Conservation (phyloP, 2,329 filamentous ascomycete genomes). For the Microdochium bolleyi region DNA sequence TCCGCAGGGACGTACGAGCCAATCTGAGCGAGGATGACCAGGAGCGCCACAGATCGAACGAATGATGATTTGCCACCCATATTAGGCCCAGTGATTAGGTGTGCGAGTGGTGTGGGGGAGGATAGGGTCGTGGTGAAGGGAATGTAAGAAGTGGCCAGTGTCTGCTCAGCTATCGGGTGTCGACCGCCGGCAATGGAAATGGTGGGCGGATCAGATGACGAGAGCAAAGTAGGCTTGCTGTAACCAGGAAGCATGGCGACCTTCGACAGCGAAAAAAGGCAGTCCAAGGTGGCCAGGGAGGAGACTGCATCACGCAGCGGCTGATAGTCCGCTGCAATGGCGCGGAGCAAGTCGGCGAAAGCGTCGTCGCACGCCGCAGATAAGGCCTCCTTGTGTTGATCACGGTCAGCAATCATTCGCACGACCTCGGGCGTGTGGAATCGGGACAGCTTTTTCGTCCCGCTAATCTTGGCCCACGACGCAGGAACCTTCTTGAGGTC, state of each 20-base stretch:
- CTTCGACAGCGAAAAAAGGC: slow-evolving; percentile 75
- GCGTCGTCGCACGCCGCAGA: slow-evolving; percentile 85
- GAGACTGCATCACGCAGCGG: slow-evolving; percentile 82
- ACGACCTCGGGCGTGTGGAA: slow-evolving; percentile 94
- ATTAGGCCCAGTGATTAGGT: slow-evolving; percentile 93
- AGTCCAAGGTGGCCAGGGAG: slow-evolving; percentile 80
- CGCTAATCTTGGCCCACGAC: slow-evolving; percentile 90
- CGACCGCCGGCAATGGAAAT: slow-evolving; percentile 69
- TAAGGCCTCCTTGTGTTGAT: slow-evolving; percentile 90
- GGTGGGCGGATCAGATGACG: slow-evolving; percentile 54
- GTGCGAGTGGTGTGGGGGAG: slow-evolving; percentile 57
- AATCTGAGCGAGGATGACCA: slow-evolving; percentile 89
- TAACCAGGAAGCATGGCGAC: slow-evolving; percentile 86
- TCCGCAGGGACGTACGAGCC: slow-evolving; percentile 87
- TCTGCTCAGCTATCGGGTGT: slow-evolving; percentile 93
- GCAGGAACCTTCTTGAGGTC: slow-evolving; percentile 83
- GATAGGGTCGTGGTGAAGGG: slow-evolving; percentile 76
- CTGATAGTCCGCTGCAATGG: slow-evolving; percentile 80
- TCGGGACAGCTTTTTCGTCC: slow-evolving; percentile 84
- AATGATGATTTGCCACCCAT: slow-evolving; percentile 99
- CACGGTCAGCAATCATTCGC: slow-evolving; percentile 73
- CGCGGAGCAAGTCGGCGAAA: slow-evolving; percentile 62
- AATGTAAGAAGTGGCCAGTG: slow-evolving; percentile 79
- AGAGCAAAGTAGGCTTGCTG: slow-evolving; percentile 61
- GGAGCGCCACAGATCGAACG: slow-evolving; percentile 84